Percentiles rank a stretch among this genome's conserved stretches.
phyloP scores from a whole-genome alignment of 352 stramenopile genomes.

The Phytophthora lateralis region DNA sequence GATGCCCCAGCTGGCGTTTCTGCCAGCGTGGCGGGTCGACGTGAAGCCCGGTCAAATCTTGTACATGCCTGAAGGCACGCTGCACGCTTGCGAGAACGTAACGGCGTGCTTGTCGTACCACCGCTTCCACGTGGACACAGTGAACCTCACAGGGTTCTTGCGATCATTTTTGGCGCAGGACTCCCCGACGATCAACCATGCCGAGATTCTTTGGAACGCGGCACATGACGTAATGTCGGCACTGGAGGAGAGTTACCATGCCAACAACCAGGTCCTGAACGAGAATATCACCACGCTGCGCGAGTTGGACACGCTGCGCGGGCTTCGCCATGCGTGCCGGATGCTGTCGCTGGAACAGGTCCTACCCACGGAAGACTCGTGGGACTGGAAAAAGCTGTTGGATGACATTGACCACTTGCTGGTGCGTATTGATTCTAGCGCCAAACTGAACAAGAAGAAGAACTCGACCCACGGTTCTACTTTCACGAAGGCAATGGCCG shows the following conservation, averaged over 20 bases:
- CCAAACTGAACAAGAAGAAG: slow-evolving; percentile 43
- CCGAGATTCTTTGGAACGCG: slow-evolving; percentile 94
- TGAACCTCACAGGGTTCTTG: slow-evolving; percentile 92
- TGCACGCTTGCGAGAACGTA: slow-evolving; percentile 93
- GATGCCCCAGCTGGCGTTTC: slow-evolving; percentile 87
- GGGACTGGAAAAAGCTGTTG: slow-evolving; percentile 81
- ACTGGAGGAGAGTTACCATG: slow-evolving; percentile 81
- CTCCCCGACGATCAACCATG: slow-evolving; percentile 89
- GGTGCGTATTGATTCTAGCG: slow-evolving; percentile 58
- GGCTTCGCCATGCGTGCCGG: slow-evolving; percentile 63
- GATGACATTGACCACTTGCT: slow-evolving; percentile 77
- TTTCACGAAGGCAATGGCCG: slow-evolving; percentile 28
- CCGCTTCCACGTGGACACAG: slow-evolving; percentile 92
- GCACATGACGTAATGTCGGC: slow-evolving; percentile 88
- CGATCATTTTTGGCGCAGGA: slow-evolving; percentile 91
- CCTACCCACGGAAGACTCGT: slow-evolving; percentile 72
- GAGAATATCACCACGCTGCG: slow-evolving; percentile 51
- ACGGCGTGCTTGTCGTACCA: slow-evolving; percentile 95
- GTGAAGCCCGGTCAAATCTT: slow-evolving; percentile 93
- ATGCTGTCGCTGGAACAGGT: slow-evolving; percentile 73
- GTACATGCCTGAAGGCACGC: slow-evolving; percentile 93
- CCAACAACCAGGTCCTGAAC: slow-evolving; percentile 49
- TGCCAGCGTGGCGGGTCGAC: slow-evolving; percentile 86
- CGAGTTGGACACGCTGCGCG: slow-evolving; percentile 70
- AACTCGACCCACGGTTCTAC: slow-evolving; percentile 37